Evolutionary conservation across 768 basidiomycete species (phyloP).

Genomic region (Pholiota molesta): DNA sequence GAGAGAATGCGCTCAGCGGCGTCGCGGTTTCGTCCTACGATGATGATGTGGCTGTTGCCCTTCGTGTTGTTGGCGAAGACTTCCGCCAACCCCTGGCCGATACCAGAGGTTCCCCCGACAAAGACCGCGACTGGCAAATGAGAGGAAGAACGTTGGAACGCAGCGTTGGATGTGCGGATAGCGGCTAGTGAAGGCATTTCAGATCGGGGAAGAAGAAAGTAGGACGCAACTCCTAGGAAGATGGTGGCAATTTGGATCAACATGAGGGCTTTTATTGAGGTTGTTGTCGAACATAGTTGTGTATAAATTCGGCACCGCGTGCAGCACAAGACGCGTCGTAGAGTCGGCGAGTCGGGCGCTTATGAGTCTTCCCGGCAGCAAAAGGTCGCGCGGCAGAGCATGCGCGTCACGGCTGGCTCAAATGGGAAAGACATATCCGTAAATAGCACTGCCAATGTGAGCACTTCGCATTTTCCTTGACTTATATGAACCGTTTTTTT

Average conservation of each 20-base stretch:
- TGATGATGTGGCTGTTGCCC: constrained; percentile 54
- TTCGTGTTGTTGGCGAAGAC: constrained; percentile 48
- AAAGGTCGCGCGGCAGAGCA: too few relatives aligned
- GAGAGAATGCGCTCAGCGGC: constrained; percentile 52
- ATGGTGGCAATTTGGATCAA: neutral
- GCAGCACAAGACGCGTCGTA: too few relatives aligned
- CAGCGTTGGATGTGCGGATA: constrained; percentile 36
- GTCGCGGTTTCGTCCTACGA: constrained; percentile 52
- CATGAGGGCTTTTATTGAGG: neutral
- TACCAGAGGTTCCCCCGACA: constrained; percentile 50
- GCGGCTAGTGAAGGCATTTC: constrained; percentile 30
- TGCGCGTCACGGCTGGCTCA: too few relatives aligned
- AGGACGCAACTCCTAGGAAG: neutral
- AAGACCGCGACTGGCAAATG: constrained; percentile 39
- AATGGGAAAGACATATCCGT: too few relatives aligned
- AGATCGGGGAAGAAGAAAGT: neutral
- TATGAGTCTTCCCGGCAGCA: too few relatives aligned
- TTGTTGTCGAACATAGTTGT: too few relatives aligned
- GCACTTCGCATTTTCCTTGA: too few relatives aligned
- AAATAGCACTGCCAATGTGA: too few relatives aligned
- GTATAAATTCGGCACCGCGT: too few relatives aligned
- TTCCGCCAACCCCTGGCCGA: constrained; percentile 50
- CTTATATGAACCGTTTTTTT: too few relatives aligned
- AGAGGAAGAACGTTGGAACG: constrained; percentile 22
- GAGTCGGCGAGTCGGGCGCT: too few relatives aligned